Percentiles rank a stretch among this genome's conserved stretches.
Evolutionary conservation across 1,284 basidiomycete genomes (phyloP).

Genomic region (Pseudozyma thailandica): DNA sequence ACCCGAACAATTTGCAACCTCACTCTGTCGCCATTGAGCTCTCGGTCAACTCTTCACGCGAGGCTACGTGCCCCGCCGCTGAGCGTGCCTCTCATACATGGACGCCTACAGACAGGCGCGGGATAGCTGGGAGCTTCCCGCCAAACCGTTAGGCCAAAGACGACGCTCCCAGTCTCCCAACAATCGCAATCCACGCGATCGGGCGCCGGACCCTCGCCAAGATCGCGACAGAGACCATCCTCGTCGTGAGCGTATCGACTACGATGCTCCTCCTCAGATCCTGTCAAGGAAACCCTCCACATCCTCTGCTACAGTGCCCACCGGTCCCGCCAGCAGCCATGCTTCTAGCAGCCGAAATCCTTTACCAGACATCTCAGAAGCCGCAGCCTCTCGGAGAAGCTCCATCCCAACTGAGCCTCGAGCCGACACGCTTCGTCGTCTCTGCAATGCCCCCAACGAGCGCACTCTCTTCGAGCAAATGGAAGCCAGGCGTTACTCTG

Average conservation of each 20-base stretch:
- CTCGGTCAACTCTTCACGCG: too few relatives aligned
- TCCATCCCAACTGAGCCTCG: slow-evolving; percentile 1
- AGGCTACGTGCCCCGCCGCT: not conserved
- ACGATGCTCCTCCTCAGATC: slow-evolving; percentile 15
- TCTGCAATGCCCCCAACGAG: slow-evolving; percentile 3
- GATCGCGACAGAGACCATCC: not conserved
- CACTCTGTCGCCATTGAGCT: too few relatives aligned
- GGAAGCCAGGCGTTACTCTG: slow-evolving; percentile 11
- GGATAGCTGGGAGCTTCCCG: slow-evolving; percentile 4
- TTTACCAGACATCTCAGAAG: not conserved
- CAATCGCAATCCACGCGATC: slow-evolving; percentile 1
- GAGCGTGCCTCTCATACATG: slow-evolving; percentile 12
- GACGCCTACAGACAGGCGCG: slow-evolving; percentile 5
- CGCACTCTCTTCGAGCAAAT: slow-evolving; percentile 19
- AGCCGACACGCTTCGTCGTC: slow-evolving; percentile 7
- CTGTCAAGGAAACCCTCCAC: slow-evolving; percentile 12
- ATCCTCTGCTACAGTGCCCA: slow-evolving; percentile 3
- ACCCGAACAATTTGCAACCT: too few relatives aligned
- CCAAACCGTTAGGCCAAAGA: slow-evolving; percentile 6
- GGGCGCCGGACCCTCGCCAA: not conserved
- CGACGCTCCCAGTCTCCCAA: slow-evolving; percentile 20
- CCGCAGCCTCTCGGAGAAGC: not conserved
- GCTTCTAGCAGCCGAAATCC: not conserved
- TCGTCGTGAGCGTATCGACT: not conserved
- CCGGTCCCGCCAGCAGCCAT: slow-evolving; percentile 1